phyloP scores from a whole-genome alignment of 352 stramenopile species.

The Globisporangium camurandrum region DNA sequence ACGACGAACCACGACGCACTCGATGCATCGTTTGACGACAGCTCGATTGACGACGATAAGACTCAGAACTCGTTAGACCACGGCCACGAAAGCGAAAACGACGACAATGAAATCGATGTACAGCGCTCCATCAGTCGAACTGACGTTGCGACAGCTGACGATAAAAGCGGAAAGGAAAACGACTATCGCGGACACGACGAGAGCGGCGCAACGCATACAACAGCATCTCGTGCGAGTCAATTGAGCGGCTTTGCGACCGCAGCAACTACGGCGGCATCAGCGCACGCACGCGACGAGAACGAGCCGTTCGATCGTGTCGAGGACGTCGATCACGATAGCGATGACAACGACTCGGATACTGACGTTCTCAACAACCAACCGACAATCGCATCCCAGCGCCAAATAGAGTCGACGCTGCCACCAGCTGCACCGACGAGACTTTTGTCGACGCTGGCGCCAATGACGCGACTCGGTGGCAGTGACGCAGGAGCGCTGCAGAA shows the following conservation, averaged over 20 bases:
- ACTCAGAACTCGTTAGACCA: too few relatives aligned
- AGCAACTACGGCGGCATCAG: neutral
- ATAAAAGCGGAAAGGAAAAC: neutral
- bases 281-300: neutral
- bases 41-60: too few relatives aligned
- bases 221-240: neutral
- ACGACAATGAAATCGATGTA: too few relatives aligned
- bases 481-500: constrained; percentile 8
- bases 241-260: neutral
- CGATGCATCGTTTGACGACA: too few relatives aligned
- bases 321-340: neutral
- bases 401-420: constrained; percentile 3
- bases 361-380: too few relatives aligned
- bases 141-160: too few relatives aligned
- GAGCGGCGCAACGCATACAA: too few relatives aligned
- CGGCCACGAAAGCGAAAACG: too few relatives aligned
- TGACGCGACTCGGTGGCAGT: neutral
- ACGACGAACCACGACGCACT: too few relatives aligned
- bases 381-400: too few relatives aligned
- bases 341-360: too few relatives aligned
- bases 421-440: constrained; percentile 4
- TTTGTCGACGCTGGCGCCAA: neutral
- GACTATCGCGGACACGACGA: constrained; percentile 6
- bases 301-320: neutral
- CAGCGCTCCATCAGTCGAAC: too few relatives aligned